A percentile compares a stretch with the other conserved stretches of the same genome.
Conservation (phyloP, 2,329 filamentous ascomycete species). For the Fonsecaea pedrosoi region DNA sequence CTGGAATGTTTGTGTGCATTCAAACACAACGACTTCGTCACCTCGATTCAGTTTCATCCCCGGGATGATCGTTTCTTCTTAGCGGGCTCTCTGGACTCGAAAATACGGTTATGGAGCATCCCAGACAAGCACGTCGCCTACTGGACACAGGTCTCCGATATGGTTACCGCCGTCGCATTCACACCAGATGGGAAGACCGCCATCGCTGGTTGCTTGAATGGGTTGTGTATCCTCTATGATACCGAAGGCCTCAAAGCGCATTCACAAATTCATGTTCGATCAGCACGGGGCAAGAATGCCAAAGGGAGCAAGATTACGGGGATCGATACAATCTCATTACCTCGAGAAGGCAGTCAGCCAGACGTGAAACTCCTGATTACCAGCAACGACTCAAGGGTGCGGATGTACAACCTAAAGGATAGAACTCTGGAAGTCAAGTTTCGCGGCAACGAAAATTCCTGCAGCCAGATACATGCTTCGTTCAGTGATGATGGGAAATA, state of each 20-base stretch:
- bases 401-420: slow-evolving; percentile 86
- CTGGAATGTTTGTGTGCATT: slow-evolving; percentile 90
- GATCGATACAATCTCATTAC: slow-evolving; percentile 75
- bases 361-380: slow-evolving; percentile 86
- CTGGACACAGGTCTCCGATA: slow-evolving; percentile 76
- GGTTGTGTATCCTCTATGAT: slow-evolving; percentile 87
- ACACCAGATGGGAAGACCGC: slow-evolving; percentile 88
- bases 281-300: slow-evolving; percentile 87
- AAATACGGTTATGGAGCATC: slow-evolving; percentile 92
- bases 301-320: slow-evolving; percentile 98
- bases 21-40: slow-evolving; percentile 93
- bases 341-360: slow-evolving; percentile 62
- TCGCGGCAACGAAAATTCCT: slow-evolving; percentile 86
- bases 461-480: slow-evolving; percentile 85
- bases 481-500: slow-evolving; percentile 88
- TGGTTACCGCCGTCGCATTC: slow-evolving; percentile 93
- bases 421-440: slow-evolving; percentile 88
- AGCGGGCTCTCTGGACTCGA: slow-evolving; percentile 87
- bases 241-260: slow-evolving; percentile 86
- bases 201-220: slow-evolving; percentile 86
- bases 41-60: slow-evolving; percentile 92
- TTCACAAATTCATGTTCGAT: slow-evolving; percentile 90
- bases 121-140: slow-evolving; percentile 93
- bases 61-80: slow-evolving; percentile 96
- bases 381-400: slow-evolving; percentile 91